Evolutionary conservation across 331 rosid species (phyloP).

Genomic region (Rosa hybrid): DNA sequence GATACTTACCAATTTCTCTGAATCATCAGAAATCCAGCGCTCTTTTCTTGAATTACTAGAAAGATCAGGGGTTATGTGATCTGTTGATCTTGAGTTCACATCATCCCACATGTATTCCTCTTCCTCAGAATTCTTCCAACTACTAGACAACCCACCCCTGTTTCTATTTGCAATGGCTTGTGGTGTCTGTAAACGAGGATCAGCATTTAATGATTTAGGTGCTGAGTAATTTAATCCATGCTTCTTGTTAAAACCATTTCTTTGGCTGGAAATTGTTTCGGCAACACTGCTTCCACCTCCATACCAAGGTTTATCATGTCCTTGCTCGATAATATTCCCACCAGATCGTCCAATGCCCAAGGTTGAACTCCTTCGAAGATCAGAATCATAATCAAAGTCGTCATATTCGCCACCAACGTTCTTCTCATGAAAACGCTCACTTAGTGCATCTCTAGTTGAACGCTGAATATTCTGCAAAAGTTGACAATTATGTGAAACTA

Average conservation of each 20-base stretch:
- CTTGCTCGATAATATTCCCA: conserved; percentile 54
- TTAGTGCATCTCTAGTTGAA: conserved; percentile 47
- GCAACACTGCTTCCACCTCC: conserved; percentile 47
- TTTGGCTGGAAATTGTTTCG: conserved; percentile 62
- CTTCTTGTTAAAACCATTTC: conserved; percentile 65
- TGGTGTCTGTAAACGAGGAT: conserved; percentile 45
- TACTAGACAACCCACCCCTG: conserved; percentile 53
- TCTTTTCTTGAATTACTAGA: conserved; percentile 51
- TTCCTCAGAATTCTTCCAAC: conserved; percentile 98
- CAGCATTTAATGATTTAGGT: conserved; percentile 54
- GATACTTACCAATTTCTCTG: conserved; percentile 68
- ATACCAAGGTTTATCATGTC: conserved; percentile 58
- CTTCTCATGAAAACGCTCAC: conserved; percentile 66
- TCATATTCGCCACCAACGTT: conserved; percentile 51
- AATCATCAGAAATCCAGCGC: conserved; percentile 61
- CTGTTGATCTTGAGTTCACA: conserved; percentile 57
- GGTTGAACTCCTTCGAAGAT: conserved; percentile 49
- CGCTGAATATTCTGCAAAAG: conserved; percentile 65
- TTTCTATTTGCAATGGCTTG: conserved; percentile 42
- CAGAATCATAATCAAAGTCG: conserved; percentile 60
- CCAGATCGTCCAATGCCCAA: conserved; percentile 49
- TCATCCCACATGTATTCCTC: conserved; percentile 94
- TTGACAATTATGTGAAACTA: conserved; percentile 24
- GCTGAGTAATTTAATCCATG: conserved; percentile 54
- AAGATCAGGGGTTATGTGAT: conserved; percentile 46